Conservation (phyloP, 1,284 basidiomycete species). For the Microbotryum saponariae region DNA sequence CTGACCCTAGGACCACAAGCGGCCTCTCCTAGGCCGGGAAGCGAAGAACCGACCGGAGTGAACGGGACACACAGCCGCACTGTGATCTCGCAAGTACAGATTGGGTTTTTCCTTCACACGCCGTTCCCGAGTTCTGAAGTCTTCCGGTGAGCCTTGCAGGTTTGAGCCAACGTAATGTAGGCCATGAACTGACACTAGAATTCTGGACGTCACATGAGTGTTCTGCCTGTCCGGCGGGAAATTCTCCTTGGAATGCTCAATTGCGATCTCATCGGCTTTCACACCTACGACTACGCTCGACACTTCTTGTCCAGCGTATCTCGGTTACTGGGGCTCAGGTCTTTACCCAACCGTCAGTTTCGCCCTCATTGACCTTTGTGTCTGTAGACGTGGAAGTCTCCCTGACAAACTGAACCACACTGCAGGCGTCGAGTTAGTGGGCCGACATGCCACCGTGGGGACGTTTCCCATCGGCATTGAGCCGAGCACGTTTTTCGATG, state of each 20-base stretch:
- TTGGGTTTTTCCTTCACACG: slow-evolving; percentile 97
- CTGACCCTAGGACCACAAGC: slow-evolving; percentile 39
- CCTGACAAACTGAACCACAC: not conserved
- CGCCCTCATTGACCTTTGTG: not conserved
- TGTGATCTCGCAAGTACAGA: slow-evolving; percentile 55
- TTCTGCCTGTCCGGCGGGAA: slow-evolving; percentile 91
- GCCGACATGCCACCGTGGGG: slow-evolving; percentile 89
- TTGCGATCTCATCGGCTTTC: slow-evolving; percentile 96
- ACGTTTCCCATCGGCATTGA: slow-evolving; percentile 99
- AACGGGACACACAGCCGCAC: slow-evolving; percentile 21
- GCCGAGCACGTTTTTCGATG: slow-evolving; percentile 80
- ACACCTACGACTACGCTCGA: slow-evolving; percentile 98
- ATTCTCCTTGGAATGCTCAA: slow-evolving; percentile 91
- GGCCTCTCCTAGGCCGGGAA: not conserved
- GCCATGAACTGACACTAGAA: not conserved
- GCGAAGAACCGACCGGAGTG: slow-evolving; percentile 47
- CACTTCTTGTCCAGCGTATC: slow-evolving; percentile 98
- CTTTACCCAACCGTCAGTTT: slow-evolving; percentile 74
- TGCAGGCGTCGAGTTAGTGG: slow-evolving; percentile 72
- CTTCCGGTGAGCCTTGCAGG: slow-evolving; percentile 63
- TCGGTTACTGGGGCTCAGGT: slow-evolving; percentile 77
- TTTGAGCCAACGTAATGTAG: not conserved
- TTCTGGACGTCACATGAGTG: slow-evolving; percentile 48
- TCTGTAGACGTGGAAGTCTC: not conserved
- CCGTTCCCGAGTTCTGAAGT: slow-evolving; percentile 98